A percentile compares a stretch with the other conserved stretches of the same genome.
These are phyloP conservation scores for Schwanniomyces occidentalis DNA, from an alignment of 805 yeast genomes.

Conservation along the genomic window DNA sequence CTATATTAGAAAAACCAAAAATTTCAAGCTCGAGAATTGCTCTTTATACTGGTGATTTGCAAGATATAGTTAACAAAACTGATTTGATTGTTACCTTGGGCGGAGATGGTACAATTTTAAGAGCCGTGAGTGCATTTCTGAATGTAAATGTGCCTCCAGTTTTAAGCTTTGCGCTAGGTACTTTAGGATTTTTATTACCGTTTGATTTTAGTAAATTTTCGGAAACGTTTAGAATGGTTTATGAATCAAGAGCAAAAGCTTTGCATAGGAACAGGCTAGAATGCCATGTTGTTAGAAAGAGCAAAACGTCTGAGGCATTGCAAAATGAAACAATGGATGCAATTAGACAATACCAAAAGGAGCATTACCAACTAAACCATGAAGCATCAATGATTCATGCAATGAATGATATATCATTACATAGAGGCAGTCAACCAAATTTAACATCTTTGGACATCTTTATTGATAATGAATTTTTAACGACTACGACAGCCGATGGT, in stretches of 20 bases:
- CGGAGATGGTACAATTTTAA: constrained; percentile 93
- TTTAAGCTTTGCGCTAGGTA: constrained; percentile 84
- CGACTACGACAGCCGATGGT: constrained; percentile 93
- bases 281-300: constrained; percentile 55
- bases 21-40: constrained; percentile 23
- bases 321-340: constrained; percentile 4
- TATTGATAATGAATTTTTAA: constrained; percentile 79
- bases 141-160: constrained; percentile 83
- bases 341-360: constrained; percentile 13
- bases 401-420: constrained; percentile 88
- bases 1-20: constrained; percentile 4
- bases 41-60: constrained; percentile 59
- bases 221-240: constrained; percentile 64
- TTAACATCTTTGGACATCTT: constrained; percentile 80
- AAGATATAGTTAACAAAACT: constrained; percentile 62
- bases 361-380: constrained; percentile 18
- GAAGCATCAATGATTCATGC: constrained; percentile 64
- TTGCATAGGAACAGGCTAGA: constrained; percentile 76
- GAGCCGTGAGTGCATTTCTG: constrained; percentile 79
- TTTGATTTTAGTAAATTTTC: constrained; percentile 69
- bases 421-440: constrained; percentile 86
- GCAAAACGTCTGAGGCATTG: constrained; percentile 6
- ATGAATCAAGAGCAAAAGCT: constrained; percentile 67
- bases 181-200: constrained; percentile 86
- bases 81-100: constrained; percentile 86